Evolutionary conservation across 176 grass and related monocot species (phyloP).

Genomic region (Triticum monococcum): DNA sequence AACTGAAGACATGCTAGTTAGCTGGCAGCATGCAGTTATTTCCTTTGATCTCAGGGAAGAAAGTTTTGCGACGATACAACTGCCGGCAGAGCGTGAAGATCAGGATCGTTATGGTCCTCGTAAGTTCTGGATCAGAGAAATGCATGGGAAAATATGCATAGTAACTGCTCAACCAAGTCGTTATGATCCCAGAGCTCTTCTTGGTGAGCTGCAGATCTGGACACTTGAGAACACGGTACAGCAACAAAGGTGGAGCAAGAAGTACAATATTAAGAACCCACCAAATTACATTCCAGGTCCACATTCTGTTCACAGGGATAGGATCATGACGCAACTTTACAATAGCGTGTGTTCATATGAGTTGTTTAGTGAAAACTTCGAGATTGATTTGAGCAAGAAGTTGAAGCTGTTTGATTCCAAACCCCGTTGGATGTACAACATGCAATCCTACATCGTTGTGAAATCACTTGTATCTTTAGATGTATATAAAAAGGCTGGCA

Average conservation of each 20-base stretch:
- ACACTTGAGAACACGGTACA: neutral
- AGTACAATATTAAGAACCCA: neutral
- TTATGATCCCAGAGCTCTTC: neutral
- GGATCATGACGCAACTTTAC: neutral
- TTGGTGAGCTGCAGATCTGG: neutral
- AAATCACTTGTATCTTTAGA: slow-evolving; percentile 29
- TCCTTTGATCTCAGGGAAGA: slow-evolving; percentile 46
- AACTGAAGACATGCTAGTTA: slow-evolving; percentile 25
- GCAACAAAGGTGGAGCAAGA: neutral
- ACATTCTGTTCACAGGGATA: neutral
- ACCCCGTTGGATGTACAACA: neutral
- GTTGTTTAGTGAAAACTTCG: neutral
- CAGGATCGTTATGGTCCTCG: neutral
- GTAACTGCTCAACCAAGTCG: neutral
- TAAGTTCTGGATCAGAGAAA: slow-evolving; percentile 7
- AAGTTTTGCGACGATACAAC: slow-evolving; percentile 15
- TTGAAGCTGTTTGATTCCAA: slow-evolving; percentile 22
- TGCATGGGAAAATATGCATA: neutral
- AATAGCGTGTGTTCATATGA: neutral
- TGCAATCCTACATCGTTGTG: slow-evolving; percentile 19
- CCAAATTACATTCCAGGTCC: slow-evolving; percentile 7
- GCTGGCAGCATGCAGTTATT: neutral
- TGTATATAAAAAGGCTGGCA: slow-evolving; percentile 22
- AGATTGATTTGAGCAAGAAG: neutral
- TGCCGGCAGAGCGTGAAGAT: neutral